Conservation (phyloP, 345 rosid species). For the Microthlaspi erraticum region DNA sequence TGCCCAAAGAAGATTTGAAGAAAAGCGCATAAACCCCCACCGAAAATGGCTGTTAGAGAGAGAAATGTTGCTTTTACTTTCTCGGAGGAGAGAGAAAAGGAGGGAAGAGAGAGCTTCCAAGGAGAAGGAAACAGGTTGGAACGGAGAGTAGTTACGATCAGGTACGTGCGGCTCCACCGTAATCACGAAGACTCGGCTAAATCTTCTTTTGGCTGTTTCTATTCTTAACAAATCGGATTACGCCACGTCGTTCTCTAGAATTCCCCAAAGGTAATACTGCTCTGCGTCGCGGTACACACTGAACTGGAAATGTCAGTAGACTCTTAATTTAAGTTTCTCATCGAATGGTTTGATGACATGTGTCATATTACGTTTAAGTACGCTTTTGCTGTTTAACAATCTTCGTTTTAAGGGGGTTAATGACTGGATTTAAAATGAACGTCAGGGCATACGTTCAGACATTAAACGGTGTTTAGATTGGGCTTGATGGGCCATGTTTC, state of each 20-base stretch:
- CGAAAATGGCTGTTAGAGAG: constrained; percentile 45
- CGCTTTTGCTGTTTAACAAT: constrained; percentile 10
- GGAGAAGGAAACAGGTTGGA: constrained; percentile 48
- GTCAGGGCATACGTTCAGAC: constrained; percentile 30
- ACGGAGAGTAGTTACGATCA: constrained; percentile 34
- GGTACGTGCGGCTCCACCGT: constrained; percentile 37
- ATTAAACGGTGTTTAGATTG: constrained; percentile 25
- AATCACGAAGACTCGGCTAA: constrained; percentile 20
- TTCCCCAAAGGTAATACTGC: background rate
- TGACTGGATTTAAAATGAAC: constrained; percentile 13
- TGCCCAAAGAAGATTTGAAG: constrained; percentile 17
- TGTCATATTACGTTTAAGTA: constrained; percentile 21
- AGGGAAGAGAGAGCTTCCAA: constrained; percentile 38
- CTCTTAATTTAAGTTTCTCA: background rate
- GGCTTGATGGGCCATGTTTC: constrained; percentile 38
- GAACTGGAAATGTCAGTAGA: constrained; percentile 28
- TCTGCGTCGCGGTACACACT: constrained; percentile 37
- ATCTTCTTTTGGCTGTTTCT: background rate
- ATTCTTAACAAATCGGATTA: background rate
- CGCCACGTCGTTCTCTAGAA: constrained; percentile 32
- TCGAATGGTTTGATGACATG: constrained; percentile 1
- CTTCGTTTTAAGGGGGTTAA: constrained; percentile 22
- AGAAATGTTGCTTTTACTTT: constrained; percentile 37
- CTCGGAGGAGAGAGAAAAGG: constrained; percentile 37
- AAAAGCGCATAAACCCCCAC: constrained; percentile 48